Evolutionary conservation across 2,329 filamentous ascomycete species (phyloP).

Genomic region (Aspergillus sp.): DNA sequence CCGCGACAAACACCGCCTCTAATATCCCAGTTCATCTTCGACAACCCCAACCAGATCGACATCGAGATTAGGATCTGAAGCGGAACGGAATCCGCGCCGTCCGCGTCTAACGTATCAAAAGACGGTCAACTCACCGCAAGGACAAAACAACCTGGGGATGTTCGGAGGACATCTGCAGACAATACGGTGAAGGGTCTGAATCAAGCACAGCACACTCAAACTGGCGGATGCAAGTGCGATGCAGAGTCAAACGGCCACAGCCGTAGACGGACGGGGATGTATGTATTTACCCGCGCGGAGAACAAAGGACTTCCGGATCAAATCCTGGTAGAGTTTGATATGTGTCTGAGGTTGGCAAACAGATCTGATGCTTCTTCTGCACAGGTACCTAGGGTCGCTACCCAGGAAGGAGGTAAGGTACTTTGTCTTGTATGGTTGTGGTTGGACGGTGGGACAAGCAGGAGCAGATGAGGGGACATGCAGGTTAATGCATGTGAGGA

Average conservation of each 20-base stretch:
- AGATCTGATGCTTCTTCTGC: not conserved
- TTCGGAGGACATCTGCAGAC: not conserved
- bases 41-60: not conserved
- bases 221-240: not conserved
- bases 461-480: slow-evolving; percentile 3
- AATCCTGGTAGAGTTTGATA: slow-evolving; percentile 4
- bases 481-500: not conserved
- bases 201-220: not conserved
- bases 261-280: not conserved
- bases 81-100: not conserved
- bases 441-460: not conserved
- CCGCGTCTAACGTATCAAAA: not conserved
- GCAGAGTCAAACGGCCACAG: not conserved
- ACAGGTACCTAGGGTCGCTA: too few relatives aligned
- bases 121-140: slow-evolving; percentile 4
- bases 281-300: not conserved
- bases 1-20: not conserved
- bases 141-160: not conserved
- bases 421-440: not conserved
- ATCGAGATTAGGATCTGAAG: not conserved
- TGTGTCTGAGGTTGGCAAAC: not conserved
- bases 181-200: not conserved
- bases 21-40: not conserved
- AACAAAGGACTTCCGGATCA: not conserved
- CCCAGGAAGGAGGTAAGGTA: not conserved